Conservation (phyloP, 78 protist genomes). For the Cavenderia fasciculata region DNA sequence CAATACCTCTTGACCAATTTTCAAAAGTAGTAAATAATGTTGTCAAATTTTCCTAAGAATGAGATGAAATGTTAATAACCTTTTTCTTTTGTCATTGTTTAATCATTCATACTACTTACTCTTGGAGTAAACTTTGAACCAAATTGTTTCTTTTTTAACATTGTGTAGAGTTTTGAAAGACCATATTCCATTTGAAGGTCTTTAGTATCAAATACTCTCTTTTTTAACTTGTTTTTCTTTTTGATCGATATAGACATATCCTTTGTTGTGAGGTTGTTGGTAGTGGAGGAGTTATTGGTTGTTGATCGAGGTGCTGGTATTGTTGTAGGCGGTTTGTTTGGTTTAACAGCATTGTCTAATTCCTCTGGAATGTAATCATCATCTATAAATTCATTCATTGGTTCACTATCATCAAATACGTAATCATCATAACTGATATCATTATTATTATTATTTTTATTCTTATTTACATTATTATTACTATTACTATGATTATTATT, state of each 20-base stretch:
- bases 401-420: not conserved
- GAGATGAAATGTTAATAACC: not conserved
- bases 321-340: not conserved
- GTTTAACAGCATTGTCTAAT: not conserved
- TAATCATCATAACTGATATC: not conserved
- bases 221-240: not conserved
- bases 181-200: not conserved
- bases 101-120: not conserved
- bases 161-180: not conserved
- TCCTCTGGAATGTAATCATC: no score
- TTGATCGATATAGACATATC: not conserved
- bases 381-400: not conserved
- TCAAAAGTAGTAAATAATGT: constrained; percentile 1
- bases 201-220: not conserved
- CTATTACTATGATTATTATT: not conserved
- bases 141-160: not conserved
- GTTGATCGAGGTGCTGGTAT: not conserved
- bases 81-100: not conserved
- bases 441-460: not conserved
- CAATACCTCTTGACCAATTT: constrained; percentile 1
- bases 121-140: not conserved
- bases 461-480: not conserved
- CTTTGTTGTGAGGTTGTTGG: not conserved
- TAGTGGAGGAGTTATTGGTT: not conserved
- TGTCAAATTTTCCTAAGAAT: not conserved